Evolutionary conservation across 768 basidiomycete species (phyloP).

Genomic region (Boletales sp.): DNA sequence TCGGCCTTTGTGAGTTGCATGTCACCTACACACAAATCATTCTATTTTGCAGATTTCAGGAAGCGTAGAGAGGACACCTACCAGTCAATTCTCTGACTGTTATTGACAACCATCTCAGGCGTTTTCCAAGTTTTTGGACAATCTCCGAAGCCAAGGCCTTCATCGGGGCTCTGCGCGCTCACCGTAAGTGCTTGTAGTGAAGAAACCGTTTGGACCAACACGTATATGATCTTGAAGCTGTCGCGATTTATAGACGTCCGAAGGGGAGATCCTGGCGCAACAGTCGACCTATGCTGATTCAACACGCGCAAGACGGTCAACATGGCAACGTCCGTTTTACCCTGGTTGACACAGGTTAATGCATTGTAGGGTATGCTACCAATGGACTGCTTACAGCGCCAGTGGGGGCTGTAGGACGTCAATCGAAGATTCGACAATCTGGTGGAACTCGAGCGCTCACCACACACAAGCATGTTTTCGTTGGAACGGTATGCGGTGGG

Average conservation of each 20-base stretch:
- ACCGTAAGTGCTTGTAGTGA: neutral
- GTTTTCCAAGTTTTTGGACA: constrained; percentile 85
- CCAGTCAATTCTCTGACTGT: constrained; percentile 89
- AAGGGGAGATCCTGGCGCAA: constrained; percentile 29
- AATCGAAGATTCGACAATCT: neutral
- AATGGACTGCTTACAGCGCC: constrained; percentile 70
- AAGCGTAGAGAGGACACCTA: constrained; percentile 22
- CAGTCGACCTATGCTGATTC: constrained; percentile 55
- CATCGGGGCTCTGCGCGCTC: constrained; percentile 78
- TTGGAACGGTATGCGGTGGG: constrained; percentile 92
- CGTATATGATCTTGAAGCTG: constrained; percentile 95
- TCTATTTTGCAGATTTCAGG: neutral
- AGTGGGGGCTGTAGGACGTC: constrained; percentile 70
- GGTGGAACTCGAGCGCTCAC: constrained; percentile 13
- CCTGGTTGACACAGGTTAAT: constrained; percentile 43
- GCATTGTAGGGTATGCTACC: neutral
- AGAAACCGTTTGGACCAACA: constrained; percentile 45
- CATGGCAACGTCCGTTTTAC: constrained; percentile 99
- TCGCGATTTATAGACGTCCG: constrained; percentile 57
- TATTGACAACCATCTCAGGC: constrained; percentile 84
- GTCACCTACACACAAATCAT: constrained; percentile 49
- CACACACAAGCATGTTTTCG: constrained; percentile 84
- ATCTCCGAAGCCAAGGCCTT: constrained; percentile 97
- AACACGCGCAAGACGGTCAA: constrained; percentile 87
- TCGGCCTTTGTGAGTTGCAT: constrained; percentile 96